Evolutionary conservation across 2,329 filamentous ascomycete species (phyloP), one percentile per base, ranked within the genome.

Genomic region (Claviceps sp.): DNA sequence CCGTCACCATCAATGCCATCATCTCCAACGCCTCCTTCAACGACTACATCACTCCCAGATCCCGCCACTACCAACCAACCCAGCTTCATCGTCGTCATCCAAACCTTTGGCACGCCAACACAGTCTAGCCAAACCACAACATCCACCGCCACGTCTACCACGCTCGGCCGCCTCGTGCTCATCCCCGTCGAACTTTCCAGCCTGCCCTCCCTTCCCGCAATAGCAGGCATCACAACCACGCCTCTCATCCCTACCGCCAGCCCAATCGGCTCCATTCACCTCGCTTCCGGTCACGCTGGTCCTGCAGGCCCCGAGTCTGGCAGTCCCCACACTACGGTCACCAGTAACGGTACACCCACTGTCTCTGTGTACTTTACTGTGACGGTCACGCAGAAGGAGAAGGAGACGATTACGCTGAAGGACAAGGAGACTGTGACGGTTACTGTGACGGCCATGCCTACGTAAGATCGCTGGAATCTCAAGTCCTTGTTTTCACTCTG

Each of bases 361-460:
- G 64, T 68, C 37, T 67, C 66, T 1, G 56, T 68, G 11, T 65
- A 59, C 4, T 64, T 69, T 2, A 70, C 68, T 4, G 61, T 65
- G 26, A 68, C 66, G 20, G 58, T 65, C 2, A 62, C 59, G 49
- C 59, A 60, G 40, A 59, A 52, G 45, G 54, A 56, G 47, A 63
- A 60, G 42, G 57, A 62, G 57, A 67, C 63, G 6, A 61, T 66
- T 9, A 68, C 66, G 5, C 56, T 63, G 57, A 68, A 63, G 7
- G 62, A 64, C 8, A 69, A 65, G 4, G 54, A 66, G 17, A 61
- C 66, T 11, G 29, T 50, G 13, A 36, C 45, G 0, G 20, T 37
- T 5, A 14, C 52, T 5, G n/a, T 34, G 9, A 34, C 29, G 0
- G 9, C 29, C 3, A 34, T 34, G 29, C 23, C 23, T 36, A 22